Conservation (phyloP, 108 stramenopile species). For the Conticribra guillardii region DNA sequence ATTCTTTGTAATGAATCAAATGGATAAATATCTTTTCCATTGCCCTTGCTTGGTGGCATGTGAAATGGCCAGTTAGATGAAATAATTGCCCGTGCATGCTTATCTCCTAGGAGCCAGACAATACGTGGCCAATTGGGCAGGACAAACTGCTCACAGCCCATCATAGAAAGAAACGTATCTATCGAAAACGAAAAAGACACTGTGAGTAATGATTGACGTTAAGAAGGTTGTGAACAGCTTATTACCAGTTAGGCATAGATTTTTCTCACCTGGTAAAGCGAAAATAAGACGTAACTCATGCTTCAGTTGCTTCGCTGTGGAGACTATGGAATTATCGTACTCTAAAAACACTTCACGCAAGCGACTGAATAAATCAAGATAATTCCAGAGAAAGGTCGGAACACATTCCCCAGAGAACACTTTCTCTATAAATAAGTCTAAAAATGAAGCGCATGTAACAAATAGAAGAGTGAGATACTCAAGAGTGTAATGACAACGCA, state of each 20-base stretch:
- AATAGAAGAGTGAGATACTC: background rate
- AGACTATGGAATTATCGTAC: constrained; percentile 45
- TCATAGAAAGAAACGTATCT: constrained; percentile 41
- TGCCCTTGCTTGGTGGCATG: background rate
- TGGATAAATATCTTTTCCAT: constrained; percentile 7
- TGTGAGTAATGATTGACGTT: no score
- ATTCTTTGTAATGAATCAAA: constrained; percentile 28
- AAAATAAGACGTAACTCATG: constrained; percentile 33
- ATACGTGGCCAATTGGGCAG: constrained; percentile 40
- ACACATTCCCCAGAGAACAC: constrained; percentile 32
- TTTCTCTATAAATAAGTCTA: constrained; percentile 34
- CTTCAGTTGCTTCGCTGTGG: constrained; percentile 27
- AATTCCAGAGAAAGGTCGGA: constrained; percentile 37
- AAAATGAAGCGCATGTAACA: background rate
- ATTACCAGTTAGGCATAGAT: no score
- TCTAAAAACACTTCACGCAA: constrained; percentile 34
- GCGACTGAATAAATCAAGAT: constrained; percentile 22
- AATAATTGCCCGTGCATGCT: constrained; percentile 13
- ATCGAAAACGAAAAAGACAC: background rate
- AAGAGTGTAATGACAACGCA: background rate
- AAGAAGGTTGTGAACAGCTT: no score
- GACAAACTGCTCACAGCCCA: constrained; percentile 29
- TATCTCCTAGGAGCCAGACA: constrained; percentile 34
- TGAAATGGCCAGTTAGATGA: constrained; percentile 5
- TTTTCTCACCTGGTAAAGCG: constrained; percentile 26